Percentiles rank a stretch among this genome's conserved stretches.
phyloP scores from a whole-genome alignment of 495 filamentous ascomycete genomes.

The Bacidia gigantensis region DNA sequence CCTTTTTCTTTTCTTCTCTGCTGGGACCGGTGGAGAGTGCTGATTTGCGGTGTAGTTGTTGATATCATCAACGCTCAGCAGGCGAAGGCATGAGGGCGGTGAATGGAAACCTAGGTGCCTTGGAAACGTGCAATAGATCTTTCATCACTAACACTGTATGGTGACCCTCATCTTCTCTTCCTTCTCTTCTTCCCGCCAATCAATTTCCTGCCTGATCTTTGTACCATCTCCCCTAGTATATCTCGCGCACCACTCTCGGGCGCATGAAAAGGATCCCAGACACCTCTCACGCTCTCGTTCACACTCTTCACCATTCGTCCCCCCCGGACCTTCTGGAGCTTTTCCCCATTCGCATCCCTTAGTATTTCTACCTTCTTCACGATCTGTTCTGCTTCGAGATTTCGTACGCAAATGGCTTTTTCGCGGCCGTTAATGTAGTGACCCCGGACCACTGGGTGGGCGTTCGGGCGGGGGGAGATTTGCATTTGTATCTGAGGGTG shows the following conservation, averaged over 20 bases:
- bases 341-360: constrained; percentile 75
- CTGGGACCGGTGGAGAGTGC: constrained; percentile 11
- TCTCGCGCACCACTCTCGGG: background rate
- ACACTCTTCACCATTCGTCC: constrained; percentile 70
- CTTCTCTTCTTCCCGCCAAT: background rate
- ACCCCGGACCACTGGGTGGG: constrained; percentile 77
- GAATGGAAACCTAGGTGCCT: too few species aligned
- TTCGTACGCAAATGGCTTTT: constrained; percentile 78
- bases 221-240: constrained; percentile 5
- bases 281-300: constrained; percentile 84
- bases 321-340: constrained; percentile 53
- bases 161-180: background rate
- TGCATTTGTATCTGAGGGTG: constrained; percentile 87
- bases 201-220: background rate
- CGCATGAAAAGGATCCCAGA: constrained; percentile 86
- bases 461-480: constrained; percentile 72
- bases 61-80: constrained; percentile 48
- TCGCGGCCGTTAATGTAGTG: constrained; percentile 81
- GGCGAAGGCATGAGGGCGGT: background rate
- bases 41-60: constrained; percentile 44
- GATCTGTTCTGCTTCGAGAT: constrained; percentile 67
- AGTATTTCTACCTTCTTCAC: constrained; percentile 67
- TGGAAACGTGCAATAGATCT: too few species aligned
- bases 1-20: background rate
- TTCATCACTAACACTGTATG: too few species aligned